A percentile compares a stretch with the other conserved stretches of the same genome.
phyloP scores from a whole-genome alignment of 2,329 filamentous ascomycete species.

The Colletotrichum falcatum region DNA sequence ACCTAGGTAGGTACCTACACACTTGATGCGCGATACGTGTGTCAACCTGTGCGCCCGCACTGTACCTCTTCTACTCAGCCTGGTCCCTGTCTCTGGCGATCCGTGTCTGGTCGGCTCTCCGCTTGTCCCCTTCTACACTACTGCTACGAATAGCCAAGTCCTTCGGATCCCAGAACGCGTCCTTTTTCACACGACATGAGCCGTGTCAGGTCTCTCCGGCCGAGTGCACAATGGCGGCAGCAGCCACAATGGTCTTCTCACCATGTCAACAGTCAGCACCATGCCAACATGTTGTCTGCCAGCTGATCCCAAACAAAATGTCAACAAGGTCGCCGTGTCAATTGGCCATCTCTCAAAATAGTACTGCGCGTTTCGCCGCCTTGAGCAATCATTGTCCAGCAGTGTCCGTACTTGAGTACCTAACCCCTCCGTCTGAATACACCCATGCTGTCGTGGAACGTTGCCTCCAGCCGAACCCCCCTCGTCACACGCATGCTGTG shows the following conservation, averaged over 20 bases:
- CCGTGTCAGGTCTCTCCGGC: slow-evolving; percentile 23
- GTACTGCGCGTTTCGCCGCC: slow-evolving; percentile 8
- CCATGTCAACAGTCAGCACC: slow-evolving; percentile 21
- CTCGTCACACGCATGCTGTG: slow-evolving; percentile 17
- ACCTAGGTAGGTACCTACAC: no score
- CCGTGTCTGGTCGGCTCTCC: slow-evolving; percentile 21
- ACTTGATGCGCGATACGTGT: neutral
- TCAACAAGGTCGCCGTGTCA: slow-evolving; percentile 1
- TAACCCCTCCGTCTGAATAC: no score
- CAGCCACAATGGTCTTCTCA: slow-evolving; percentile 12
- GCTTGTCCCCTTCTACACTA: neutral
- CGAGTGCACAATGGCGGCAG: slow-evolving; percentile 2
- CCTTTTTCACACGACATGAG: slow-evolving; percentile 9
- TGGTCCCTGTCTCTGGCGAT: slow-evolving; percentile 34
- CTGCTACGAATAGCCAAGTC: no score
- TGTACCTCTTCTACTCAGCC: slow-evolving; percentile 7
- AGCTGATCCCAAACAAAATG: slow-evolving; percentile 25
- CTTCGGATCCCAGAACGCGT: slow-evolving; percentile 12
- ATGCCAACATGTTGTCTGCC: slow-evolving; percentile 16
- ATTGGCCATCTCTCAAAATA: slow-evolving; percentile 5
- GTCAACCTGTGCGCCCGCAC: slow-evolving; percentile 9
- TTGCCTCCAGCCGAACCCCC: slow-evolving; percentile 18
- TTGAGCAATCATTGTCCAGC: slow-evolving; percentile 23
- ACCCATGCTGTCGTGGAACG: slow-evolving; percentile 20
- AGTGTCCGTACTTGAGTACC: no score